Base-by-base conservation (phyloP, 163 green algal genomes). In the Chlorella variabilis region DNA sequence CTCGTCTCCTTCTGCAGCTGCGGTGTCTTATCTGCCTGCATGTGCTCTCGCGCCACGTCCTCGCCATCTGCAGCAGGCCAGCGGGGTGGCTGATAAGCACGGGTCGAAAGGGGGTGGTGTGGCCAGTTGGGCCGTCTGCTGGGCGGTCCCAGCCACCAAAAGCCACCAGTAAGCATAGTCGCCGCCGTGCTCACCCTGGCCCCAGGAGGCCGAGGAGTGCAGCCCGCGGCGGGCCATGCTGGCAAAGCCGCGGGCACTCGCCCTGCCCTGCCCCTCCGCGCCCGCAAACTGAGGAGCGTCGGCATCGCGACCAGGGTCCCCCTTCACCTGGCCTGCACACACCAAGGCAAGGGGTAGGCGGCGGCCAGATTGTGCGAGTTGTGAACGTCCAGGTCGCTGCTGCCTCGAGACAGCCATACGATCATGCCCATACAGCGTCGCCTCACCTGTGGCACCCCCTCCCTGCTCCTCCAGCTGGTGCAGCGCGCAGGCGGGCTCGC, bases 1-100 rank as follows among this genome's bases (percentile, higher is more conserved):
- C 68, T 74, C 1, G 54, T 67, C 56, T 84, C 54, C 69, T 84
- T 78, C 41, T 78, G 58, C 56, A 84, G 54, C 69, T 84, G 78
- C 15, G 78, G 78, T n/a, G 39, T 34, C 4, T 34, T 17, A 11
- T 74, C 41, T 21, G 56, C 62, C 45, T 67, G 33, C 77, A 83
- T 17, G 58, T 84, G 68, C 78, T 84, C 78, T 9, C 78, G 68
- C 4, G 78, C 78, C 29, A 78, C 56, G 23, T 84, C 78, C 41
- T 84, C 78, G 23, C 78, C 78, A 36, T 84, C 67, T 75, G 61
- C 8, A 69, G 7, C 18, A 51, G 20, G 29, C 11, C 45, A 54
- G 45, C 45, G 45, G 45, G 45, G 0, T 20, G 59, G 39, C 23
- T 41, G 34, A 58, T 3, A 23, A 1, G 29, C 38, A 27, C 18